These are phyloP conservation scores for Agrostemma githago DNA, from an alignment of 148 eudicot genomes.

Conservation along the genomic window DNA sequence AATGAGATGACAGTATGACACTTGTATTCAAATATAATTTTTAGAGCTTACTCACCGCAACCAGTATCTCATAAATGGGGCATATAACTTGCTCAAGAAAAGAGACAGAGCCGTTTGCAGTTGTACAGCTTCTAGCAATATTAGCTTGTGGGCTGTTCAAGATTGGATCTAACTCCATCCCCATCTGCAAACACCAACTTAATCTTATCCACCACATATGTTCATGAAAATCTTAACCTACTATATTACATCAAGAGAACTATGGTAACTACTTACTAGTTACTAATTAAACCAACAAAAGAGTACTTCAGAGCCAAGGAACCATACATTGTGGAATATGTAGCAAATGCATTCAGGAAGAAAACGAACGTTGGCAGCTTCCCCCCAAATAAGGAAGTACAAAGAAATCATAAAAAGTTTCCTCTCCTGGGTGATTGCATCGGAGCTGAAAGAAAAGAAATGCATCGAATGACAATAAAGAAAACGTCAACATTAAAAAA, in stretches of 20 bases:
- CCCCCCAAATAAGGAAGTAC: slow-evolving; percentile 95
- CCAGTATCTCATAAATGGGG: slow-evolving; percentile 57
- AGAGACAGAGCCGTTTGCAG: slow-evolving; percentile 49
- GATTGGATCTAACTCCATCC: slow-evolving; percentile 81
- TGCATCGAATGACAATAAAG: background rate
- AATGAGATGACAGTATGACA: background rate
- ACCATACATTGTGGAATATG: slow-evolving; percentile 85
- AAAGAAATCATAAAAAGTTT: slow-evolving; percentile 77
- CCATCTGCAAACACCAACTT: slow-evolving; percentile 58
- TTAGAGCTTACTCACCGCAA: slow-evolving; percentile 40
- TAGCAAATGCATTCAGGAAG: slow-evolving; percentile 99
- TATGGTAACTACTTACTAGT: background rate
- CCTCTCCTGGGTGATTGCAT: slow-evolving; percentile 84
- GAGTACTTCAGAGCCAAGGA: slow-evolving; percentile 13
- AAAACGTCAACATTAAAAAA: slow-evolving; percentile 9
- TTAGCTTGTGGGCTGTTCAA: slow-evolving; percentile 83
- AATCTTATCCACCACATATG: background rate
- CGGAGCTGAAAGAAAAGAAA: slow-evolving; percentile 47
- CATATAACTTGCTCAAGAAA: slow-evolving; percentile 60
- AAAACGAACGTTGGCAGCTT: slow-evolving; percentile 96
- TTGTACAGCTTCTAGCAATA: slow-evolving; percentile 50
- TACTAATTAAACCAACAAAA: background rate
- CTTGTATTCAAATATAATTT: slow-evolving; percentile 10
- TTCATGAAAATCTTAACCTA: background rate
- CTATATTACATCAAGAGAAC: background rate